Conservation (phyloP, 495 filamentous ascomycete genomes). For the Saxophila tyrrhenica region DNA sequence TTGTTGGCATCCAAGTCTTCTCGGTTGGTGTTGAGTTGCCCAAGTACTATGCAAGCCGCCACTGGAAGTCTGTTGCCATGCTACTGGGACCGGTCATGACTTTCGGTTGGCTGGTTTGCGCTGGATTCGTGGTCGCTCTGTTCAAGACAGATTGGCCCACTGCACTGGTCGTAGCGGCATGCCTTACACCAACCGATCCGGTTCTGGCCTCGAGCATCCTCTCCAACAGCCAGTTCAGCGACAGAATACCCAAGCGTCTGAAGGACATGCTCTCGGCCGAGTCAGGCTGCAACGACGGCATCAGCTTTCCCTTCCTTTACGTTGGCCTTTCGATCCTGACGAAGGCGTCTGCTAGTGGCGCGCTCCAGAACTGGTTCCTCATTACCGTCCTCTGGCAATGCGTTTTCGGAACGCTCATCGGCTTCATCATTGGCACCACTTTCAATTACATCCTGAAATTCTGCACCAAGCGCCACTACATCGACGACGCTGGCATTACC, state of each 20-base stretch:
- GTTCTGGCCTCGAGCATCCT: constrained; percentile 39
- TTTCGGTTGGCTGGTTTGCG: constrained; percentile 38
- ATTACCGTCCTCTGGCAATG: constrained; percentile 42
- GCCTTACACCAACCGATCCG: constrained; percentile 41
- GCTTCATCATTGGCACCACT: constrained; percentile 31
- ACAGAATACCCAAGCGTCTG: constrained; percentile 34
- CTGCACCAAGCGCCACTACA: constrained; percentile 26
- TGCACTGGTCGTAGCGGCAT: constrained; percentile 37
- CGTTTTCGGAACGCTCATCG: constrained; percentile 30
- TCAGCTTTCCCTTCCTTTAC: constrained; percentile 41
- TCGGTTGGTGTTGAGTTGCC: constrained; percentile 38
- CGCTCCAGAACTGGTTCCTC: constrained; percentile 37
- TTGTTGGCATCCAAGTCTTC: constrained; percentile 40
- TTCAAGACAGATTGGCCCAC: constrained; percentile 31
- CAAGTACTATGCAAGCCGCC: constrained; percentile 32
- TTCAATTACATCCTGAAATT: constrained; percentile 35
- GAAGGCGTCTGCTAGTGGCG: constrained; percentile 18
- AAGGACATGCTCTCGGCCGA: constrained; percentile 39
- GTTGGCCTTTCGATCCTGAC: constrained; percentile 31
- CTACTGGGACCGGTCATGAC: constrained; percentile 42
- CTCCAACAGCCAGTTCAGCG: constrained; percentile 34
- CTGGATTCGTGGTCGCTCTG: constrained; percentile 30
- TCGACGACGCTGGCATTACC: constrained; percentile 34
- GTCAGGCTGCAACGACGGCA: constrained; percentile 41
- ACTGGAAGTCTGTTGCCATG: constrained; percentile 35